Evolutionary conservation across 768 basidiomycete genomes (phyloP).

Genomic region (Rhodotorula kratochvilovae): DNA sequence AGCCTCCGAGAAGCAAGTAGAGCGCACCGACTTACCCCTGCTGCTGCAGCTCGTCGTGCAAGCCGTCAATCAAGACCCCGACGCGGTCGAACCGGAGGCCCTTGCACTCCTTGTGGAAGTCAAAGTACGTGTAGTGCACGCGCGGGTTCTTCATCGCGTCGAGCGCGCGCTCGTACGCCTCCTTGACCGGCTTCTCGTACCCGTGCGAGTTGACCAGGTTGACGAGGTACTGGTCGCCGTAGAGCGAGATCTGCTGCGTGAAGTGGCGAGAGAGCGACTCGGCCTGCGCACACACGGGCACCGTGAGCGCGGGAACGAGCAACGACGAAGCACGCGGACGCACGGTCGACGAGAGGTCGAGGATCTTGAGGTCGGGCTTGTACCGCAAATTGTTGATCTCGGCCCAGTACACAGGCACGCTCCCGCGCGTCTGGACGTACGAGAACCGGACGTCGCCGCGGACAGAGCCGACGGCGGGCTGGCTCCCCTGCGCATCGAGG

Average conservation of each 20-base stretch:
- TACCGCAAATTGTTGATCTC: constrained; percentile 93
- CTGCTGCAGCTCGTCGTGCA: constrained; percentile 64
- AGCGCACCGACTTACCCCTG: constrained; percentile 57
- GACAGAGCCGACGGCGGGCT: constrained; percentile 28
- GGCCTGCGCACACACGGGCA: constrained; percentile 52
- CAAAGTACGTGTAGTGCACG: constrained; percentile 88
- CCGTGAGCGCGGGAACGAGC: too few species aligned
- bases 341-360: constrained; percentile 85
- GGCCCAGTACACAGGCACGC: constrained; percentile 91
- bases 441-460: constrained; percentile 56
- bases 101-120: constrained; percentile 93
- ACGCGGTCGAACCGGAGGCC: constrained; percentile 94
- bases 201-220: constrained; percentile 93
- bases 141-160: constrained; percentile 60
- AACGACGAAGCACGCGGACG: constrained; percentile 41
- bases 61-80: constrained; percentile 67
- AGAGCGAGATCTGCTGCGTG: constrained; percentile 63
- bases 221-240: constrained; percentile 74
- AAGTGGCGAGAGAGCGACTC: constrained; percentile 70
- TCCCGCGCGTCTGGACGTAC: constrained; percentile 90
- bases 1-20: background rate
- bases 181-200: constrained; percentile 87
- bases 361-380: constrained; percentile 91
- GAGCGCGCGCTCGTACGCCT: constrained; percentile 79
- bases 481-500: constrained; percentile 53